A percentile compares a stretch with the other conserved stretches of the same genome.
Evolutionary conservation across 2,329 filamentous ascomycete species (phyloP).

Genomic region (Elsinoe perseae): DNA sequence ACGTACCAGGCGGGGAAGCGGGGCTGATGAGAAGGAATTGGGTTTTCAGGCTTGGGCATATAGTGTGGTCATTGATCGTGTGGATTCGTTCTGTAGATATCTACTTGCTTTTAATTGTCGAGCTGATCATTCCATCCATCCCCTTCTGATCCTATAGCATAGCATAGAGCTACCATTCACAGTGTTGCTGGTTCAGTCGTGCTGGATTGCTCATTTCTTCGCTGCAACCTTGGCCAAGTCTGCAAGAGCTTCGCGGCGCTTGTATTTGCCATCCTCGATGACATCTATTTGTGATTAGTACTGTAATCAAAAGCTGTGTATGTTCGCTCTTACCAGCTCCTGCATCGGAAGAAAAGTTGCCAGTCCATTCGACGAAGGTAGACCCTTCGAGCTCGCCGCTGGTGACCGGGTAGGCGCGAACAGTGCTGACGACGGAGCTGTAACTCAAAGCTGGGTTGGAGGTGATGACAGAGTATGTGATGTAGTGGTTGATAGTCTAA

Average conservation of each 20-base stretch:
- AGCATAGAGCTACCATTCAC: not conserved
- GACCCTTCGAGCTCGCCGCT: constrained; percentile 55
- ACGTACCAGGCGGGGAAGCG: not conserved
- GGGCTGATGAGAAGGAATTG: not conserved
- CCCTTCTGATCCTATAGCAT: too few relatives aligned
- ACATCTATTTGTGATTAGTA: constrained; percentile 43
- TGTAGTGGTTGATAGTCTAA: constrained; percentile 63
- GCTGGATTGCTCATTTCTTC: constrained; percentile 24
- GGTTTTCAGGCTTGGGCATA: not conserved
- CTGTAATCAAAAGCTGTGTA: not conserved
- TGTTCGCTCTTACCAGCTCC: constrained; percentile 52
- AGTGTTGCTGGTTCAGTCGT: not conserved
- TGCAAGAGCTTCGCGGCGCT: constrained; percentile 62
- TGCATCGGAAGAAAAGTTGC: constrained; percentile 62
- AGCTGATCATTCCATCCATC: too few relatives aligned
- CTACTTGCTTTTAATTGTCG: not conserved
- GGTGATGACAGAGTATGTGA: constrained; percentile 65
- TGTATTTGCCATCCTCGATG: constrained; percentile 68
- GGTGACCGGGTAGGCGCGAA: constrained; percentile 59
- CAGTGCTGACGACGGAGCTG: constrained; percentile 58
- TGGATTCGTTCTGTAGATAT: constrained; percentile 10
- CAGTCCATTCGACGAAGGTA: constrained; percentile 62
- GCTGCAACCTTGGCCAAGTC: constrained; percentile 48
- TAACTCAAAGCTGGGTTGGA: constrained; percentile 58
- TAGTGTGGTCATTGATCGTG: not conserved